phyloP scores from a whole-genome alignment of 2,329 filamentous ascomycete genomes.

The Macrophomina phaseolina region DNA sequence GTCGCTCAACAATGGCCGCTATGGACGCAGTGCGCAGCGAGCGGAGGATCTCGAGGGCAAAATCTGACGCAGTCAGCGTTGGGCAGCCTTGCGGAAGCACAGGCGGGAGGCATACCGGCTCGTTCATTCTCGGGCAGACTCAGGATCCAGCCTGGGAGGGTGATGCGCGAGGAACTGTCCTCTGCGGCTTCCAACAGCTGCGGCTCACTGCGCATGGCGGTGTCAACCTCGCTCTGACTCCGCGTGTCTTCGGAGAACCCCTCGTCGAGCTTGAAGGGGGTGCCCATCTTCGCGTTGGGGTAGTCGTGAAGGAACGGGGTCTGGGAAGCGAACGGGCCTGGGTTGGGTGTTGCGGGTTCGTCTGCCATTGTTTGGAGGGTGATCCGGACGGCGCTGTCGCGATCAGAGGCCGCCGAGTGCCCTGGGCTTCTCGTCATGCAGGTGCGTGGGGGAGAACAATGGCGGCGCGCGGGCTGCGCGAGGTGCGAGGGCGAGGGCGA shows the following conservation, averaged over 20 bases:
- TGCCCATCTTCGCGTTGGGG: conserved; percentile 41
- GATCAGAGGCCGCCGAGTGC: conserved; percentile 21
- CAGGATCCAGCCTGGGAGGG: conserved; percentile 62
- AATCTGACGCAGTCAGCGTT: conserved; percentile 59
- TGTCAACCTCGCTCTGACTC: conserved; percentile 52
- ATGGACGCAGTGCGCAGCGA: conserved; percentile 81
- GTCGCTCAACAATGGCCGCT: conserved; percentile 76
- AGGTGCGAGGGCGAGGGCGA: not conserved
- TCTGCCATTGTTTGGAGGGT: conserved; percentile 38
- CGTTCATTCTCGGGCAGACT: conserved; percentile 60
- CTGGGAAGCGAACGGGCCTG: conserved; percentile 35
- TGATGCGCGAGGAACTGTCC: conserved; percentile 44
- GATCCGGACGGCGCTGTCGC: conserved; percentile 6
- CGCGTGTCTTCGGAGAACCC: conserved; percentile 81
- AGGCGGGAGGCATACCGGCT: conserved; percentile 53
- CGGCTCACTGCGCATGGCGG: conserved; percentile 45
- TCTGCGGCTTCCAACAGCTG: conserved; percentile 36
- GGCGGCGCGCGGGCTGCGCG: not conserved
- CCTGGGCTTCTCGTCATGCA: conserved; percentile 24
- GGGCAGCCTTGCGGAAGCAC: conserved; percentile 18
- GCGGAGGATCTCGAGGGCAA: conserved; percentile 78
- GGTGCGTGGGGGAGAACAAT: not conserved
- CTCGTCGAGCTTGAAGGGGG: conserved; percentile 67
- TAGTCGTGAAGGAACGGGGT: conserved; percentile 44
- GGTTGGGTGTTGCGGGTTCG: conserved; percentile 35